Base-by-base conservation (phyloP, 2,329 filamentous ascomycete genomes). In the Sclerotinia glacialis region DNA sequence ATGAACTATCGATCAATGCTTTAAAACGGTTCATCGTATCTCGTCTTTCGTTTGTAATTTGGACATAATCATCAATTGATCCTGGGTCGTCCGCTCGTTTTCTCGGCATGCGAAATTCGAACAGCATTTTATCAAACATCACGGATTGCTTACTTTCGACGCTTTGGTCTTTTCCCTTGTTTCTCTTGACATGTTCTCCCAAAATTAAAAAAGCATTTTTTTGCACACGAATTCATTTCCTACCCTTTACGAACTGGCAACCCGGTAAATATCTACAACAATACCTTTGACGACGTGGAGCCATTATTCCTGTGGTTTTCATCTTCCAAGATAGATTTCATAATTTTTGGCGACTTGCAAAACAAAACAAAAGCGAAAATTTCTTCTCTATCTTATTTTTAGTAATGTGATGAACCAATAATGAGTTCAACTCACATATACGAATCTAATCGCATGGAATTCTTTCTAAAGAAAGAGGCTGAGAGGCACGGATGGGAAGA, bases 201-300 rank as follows among this genome's bases (percentile, higher is more conserved):
- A 56, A 59, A 37, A 26, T 34, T 47, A 34, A 65, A 65, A 74
- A 73, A 72, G 69, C 70, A 12, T 68, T 70, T 71, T 40, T 71
- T 70, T 71, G 63, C 70, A 60, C 58, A 74, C 73, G 71, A 73
- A 73, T 72, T 75, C 71, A 72, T 69, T 74, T 75, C 72, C 70
- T 71, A 73, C 72, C 70, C 70, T 74, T 64, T 72, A 75, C 70
- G 72, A 74, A 72, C 69, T 75, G 69, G 72, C 70, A 73, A 73
- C 71, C 73, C 73, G 73, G 74, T 73, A 74, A 70, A 75, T 74
- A 75, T 69, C 74, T 63, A 56, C 58, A 67, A 71, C 69, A 71
- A 67, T 67, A 71, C 69, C 67, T 71, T 73, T 72, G 69, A 75
- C 71, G 70, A 74, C 70, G 71, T 73, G 71, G 54, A 64, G 53